Evolutionary conservation across 257 asterid species (phyloP), one percentile per base, ranked within the genome.

Genomic region (Petunia axillaris): DNA sequence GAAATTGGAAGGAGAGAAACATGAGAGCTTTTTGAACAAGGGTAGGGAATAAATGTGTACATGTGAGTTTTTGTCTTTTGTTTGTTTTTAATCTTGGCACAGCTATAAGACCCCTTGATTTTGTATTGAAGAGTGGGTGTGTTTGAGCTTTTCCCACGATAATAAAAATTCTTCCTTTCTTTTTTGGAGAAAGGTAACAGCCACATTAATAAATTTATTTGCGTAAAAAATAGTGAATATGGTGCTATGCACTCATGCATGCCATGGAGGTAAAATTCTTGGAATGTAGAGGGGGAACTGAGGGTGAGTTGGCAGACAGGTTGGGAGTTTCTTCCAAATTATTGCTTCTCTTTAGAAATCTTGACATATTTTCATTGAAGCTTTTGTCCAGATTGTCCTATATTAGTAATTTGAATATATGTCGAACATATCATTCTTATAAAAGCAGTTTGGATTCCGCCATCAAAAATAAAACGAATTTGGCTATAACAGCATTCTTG

Each of bases 121-220:
- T 46, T 70, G 76, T 25, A 70, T 70, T 4, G 76, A 70, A 70
- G 44, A 71, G 5, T 71, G 77, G 41, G 44, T 11, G 77, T 48
- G 77, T 71, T 46, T 35, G 40, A 70, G 41, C 25, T 25, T 25
- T 25, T 25, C 25, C 25, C 25, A 25, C 25, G 25, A 25, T 25
- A 25, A 25, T 25, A 25, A 25, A 25, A 25, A 25, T 25, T 25
- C 25, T 25, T 25, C 25, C 25, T 25, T 25, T 25, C 25, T 25
- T 25, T 25, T 25, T 25, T 25, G 25, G 25, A 25, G 25, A 25
- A 25, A 25, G 25, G 25, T 25, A 25, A 25, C 25, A 25, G 25
- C 25, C 60, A 71, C 77, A 71, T 48, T 60, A 11, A 4, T 71
- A 48, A 46, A 71, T 10, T 48, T 10, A 35, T 48, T 71, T 71